Conservation (phyloP, 352 stramenopile species). For the Pythium brachiatum region DNA sequence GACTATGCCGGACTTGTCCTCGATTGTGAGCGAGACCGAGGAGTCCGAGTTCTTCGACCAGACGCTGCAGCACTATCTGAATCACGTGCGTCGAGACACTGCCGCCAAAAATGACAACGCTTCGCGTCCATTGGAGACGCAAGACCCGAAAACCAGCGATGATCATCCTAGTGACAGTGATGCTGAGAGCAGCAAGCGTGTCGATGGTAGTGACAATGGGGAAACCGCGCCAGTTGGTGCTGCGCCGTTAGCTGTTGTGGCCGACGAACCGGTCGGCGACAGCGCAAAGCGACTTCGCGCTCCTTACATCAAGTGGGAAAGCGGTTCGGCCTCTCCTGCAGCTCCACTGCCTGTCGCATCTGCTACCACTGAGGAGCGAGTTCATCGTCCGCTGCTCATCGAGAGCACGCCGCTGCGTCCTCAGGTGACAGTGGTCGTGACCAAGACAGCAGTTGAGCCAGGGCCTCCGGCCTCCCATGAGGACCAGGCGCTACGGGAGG, state of each 20-base stretch:
- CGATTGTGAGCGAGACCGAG: conserved; percentile 15
- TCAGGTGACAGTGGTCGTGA: neutral
- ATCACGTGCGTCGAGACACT: conserved; percentile 21
- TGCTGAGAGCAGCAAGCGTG: neutral
- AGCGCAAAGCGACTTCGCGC: neutral
- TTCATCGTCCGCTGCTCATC: conserved; percentile 5
- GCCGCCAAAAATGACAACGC: neutral
- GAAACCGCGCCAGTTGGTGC: neutral
- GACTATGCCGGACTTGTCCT: neutral
- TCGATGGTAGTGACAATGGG: neutral
- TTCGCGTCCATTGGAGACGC: neutral
- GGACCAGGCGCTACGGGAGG: neutral
- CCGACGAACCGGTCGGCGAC: neutral
- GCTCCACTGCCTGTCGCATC: neutral
- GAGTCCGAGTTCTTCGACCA: conserved; percentile 27
- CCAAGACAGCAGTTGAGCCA: neutral
- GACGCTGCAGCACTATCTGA: conserved; percentile 24
- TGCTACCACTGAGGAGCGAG: neutral
- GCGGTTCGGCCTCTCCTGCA: neutral
- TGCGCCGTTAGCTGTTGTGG: neutral
- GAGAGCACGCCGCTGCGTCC: conserved; percentile 12
- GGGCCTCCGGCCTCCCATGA: neutral
- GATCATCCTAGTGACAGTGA: no score
- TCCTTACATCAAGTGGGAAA: conserved; percentile 24
- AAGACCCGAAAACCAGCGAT: no score